Evolutionary conservation across 108 stramenopile genomes (phyloP), one percentile per base, ranked within the genome.

Genomic region (Schizochytrium sp.): DNA sequence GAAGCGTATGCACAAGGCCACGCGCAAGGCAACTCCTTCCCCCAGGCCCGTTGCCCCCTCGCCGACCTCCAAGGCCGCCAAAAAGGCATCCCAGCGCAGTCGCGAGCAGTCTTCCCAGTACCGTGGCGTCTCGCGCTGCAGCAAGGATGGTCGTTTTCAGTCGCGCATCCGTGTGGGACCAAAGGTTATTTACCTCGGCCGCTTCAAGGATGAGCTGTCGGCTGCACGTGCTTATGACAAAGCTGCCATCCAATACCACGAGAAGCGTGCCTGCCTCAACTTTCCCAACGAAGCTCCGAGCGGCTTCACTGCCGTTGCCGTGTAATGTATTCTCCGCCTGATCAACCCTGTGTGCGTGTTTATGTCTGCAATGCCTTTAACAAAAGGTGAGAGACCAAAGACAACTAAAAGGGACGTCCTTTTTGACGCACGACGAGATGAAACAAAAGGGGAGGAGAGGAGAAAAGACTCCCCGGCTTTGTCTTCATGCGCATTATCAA

Each of bases 171-270:
- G 76, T 23, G 76, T 83, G n/a, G 76, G 76, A 3, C 48, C 76
- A 3, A 83, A 83, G 76, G 76, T 83, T 4, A 83, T 83, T 18
- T 83, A 83, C 76, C 76, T 83, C 28, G 76, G 76, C 2, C 76
- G 76, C 51, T 83, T 83, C 51, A 83, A 83, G 76, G 19, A 47
- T 34, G 76, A 83, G 76, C 43, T 83, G 6, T 12, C 44, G 51
- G 76, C 76, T 12, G 76, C 76, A 43, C 45, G 76, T 12, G 45
- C 48, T 23, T 83, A 83, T 45, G 76, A 83, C 28, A 18, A 6
- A 6, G 76, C 76, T 34, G 76, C 76, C 14, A 47, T 83, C 16
- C 3, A 53, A 4, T 83, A 53, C 48, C 76, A 83, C 76, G 76
- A 53, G 48, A 53, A 83, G 45, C 76, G 76, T 34, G 76, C 76